phyloP scores from a whole-genome alignment of 441 rosid genomes.

The Flueggea neowawraea region DNA sequence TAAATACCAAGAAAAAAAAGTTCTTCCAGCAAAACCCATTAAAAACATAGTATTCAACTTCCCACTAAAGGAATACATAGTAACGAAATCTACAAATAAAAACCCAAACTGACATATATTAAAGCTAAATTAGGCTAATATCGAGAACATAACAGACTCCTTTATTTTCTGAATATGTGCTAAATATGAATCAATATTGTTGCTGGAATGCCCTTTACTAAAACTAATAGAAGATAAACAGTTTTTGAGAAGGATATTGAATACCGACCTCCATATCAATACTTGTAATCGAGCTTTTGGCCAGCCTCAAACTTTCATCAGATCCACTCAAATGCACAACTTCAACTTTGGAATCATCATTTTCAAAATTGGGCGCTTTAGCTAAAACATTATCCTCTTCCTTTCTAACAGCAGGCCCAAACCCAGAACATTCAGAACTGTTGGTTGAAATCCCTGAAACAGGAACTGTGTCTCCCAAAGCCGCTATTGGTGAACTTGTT shows the following conservation, averaged over 20 bases:
- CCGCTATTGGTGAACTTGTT: slow-evolving; percentile 2
- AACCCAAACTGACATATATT: too few relatives aligned
- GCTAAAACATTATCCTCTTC: slow-evolving; percentile 10
- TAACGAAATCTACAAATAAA: too few relatives aligned
- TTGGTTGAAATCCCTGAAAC: slow-evolving; percentile 16
- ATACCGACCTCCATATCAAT: slow-evolving; percentile 21
- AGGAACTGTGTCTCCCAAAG: slow-evolving; percentile 21
- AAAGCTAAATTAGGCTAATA: too few relatives aligned
- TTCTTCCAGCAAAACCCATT: too few relatives aligned
- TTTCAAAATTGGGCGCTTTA: slow-evolving; percentile 8
- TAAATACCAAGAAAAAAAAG: too few relatives aligned
- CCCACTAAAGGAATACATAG: too few relatives aligned
- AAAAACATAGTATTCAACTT: too few relatives aligned
- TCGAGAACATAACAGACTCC: too few relatives aligned
- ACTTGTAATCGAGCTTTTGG: slow-evolving; percentile 8
- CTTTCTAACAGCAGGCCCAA: slow-evolving; percentile 12
- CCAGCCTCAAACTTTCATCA: slow-evolving; percentile 14
- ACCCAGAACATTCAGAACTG: slow-evolving; percentile 17
- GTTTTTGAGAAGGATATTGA: too few relatives aligned
- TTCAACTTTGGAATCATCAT: slow-evolving; percentile 18
- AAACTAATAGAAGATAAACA: background rate
- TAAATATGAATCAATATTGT: slow-evolving; percentile 12
- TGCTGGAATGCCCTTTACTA: slow-evolving; percentile 8
- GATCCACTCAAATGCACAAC: slow-evolving; percentile 14
- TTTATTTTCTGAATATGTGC: background rate